A percentile compares a stretch with the other conserved stretches of the same genome.
These are phyloP conservation scores for Leishmania major DNA, from an alignment of 208 protist genomes.

Conservation along the genomic window DNA sequence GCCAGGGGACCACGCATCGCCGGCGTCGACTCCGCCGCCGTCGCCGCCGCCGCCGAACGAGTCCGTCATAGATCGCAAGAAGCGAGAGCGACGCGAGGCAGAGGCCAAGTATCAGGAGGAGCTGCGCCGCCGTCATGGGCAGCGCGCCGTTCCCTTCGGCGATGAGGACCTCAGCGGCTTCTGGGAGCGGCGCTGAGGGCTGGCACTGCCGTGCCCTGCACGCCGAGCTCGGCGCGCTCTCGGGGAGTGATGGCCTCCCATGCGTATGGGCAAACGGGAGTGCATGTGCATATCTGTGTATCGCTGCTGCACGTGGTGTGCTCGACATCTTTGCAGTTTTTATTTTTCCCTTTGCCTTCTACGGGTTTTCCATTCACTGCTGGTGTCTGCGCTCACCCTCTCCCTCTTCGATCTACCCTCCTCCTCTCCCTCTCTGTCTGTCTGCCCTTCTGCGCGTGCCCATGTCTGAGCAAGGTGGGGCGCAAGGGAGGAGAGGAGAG, in stretches of 20 bases:
- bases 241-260: neutral
- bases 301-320: conserved; percentile 2
- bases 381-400: neutral
- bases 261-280: neutral
- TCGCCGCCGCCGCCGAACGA: conserved; percentile 31
- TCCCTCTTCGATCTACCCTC: neutral
- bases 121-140: conserved; percentile 72
- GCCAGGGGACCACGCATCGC: conserved; percentile 1
- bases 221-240: neutral
- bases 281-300: neutral
- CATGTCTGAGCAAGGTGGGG: neutral
- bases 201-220: neutral
- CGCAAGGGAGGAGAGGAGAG: neutral
- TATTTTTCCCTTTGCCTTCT: neutral
- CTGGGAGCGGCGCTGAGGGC: conserved; percentile 52
- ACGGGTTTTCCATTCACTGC: neutral
- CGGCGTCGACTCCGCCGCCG: neutral
- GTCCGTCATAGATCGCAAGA: conserved; percentile 43
- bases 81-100: conserved; percentile 58
- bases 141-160: conserved; percentile 74
- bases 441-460: neutral
- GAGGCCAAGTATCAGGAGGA: conserved; percentile 77
- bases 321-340: neutral
- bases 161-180: conserved; percentile 72
- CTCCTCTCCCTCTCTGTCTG: neutral